Base-by-base conservation (phyloP, 2,329 filamentous ascomycete species). In the Pseudogymnoascus verrucosus region DNA sequence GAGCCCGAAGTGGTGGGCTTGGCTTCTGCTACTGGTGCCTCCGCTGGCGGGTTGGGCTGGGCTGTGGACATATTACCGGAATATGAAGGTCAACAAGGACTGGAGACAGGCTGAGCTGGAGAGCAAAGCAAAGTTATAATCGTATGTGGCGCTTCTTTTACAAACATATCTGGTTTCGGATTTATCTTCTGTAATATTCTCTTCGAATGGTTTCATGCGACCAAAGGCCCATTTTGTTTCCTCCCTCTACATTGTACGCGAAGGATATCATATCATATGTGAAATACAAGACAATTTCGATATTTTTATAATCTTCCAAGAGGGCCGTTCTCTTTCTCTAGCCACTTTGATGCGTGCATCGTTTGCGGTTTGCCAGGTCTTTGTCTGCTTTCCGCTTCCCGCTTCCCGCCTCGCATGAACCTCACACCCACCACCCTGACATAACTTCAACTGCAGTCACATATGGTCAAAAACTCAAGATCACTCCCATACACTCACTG, bases 51-150 rank as follows among this genome's bases (percentile, higher is more conserved):
- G 87, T 19, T 76, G 82, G 10, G 82, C 87, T 64, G 90, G 86
- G 0, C 76, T 84, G 28, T 93, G 88, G 87, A 87, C 84, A 69
- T 85, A 91, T 73, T 87, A 87, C 77, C 80, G 85, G 72, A 95
- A 93, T 76, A 81, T 84, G 72, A 81, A 79, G 70, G 86, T 88
- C 68, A 90, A 91, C 76, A 82, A 79, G 74, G 78, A 79, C 65
- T 96, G 92, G 92, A 83, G 86, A 67, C 79, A 79, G 68, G 78
- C 81, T 75, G 80, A 84, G 74, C 72, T 76, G 70, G 79, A 78
- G 69, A 80, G 84, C 69, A 88, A 85, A 77, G 82, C 84, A 28
- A 87, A 81, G 74, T 72, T 88, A 63, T 86, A 61, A 42, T 42
- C 2, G 34, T 39, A 61, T 26, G 36, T 61, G 12, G 36, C 28